Conservation (phyloP, 73 alveolate species). For the Blepharisma japonicum region DNA sequence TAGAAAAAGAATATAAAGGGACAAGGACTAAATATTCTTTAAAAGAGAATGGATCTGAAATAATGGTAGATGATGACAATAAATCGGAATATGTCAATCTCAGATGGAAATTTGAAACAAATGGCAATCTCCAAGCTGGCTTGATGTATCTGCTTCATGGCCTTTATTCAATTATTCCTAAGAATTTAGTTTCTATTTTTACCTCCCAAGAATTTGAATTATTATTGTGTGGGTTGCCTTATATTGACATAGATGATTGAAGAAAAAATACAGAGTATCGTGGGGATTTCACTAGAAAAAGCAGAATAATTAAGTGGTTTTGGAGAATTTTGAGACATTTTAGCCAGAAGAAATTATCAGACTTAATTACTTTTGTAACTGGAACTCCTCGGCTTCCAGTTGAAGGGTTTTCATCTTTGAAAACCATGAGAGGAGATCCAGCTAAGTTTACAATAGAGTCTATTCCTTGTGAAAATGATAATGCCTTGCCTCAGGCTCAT, state of each 20-base stretch:
- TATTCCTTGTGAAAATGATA: conserved; percentile 62
- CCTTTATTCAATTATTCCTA: conserved; percentile 63
- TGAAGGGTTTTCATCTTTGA: conserved; percentile 81
- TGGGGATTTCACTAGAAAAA: conserved; percentile 64
- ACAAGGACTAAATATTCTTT: conserved; percentile 45
- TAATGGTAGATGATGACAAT: conserved; percentile 34
- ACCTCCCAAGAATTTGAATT: conserved; percentile 67
- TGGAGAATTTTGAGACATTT: conserved; percentile 77
- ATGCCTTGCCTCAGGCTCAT: conserved; percentile 89
- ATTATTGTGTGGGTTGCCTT: conserved; percentile 68
- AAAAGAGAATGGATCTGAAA: conserved; percentile 42
- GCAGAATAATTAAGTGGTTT: conserved; percentile 84
- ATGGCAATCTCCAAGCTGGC: too few species aligned
- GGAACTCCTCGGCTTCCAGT: conserved; percentile 94
- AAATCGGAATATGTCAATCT: conserved; percentile 16
- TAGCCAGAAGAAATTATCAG: conserved; percentile 68
- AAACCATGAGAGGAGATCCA: conserved; percentile 79
- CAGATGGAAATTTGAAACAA: too few species aligned
- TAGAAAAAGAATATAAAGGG: not conserved
- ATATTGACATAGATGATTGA: conserved; percentile 92
- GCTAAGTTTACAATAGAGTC: conserved; percentile 75
- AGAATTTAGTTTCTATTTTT: conserved; percentile 47
- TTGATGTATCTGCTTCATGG: conserved; percentile 37
- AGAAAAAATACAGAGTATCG: conserved; percentile 73
- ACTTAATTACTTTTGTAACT: conserved; percentile 86